Conservation (phyloP, 768 basidiomycete genomes). For the Symmetrospora coprosmae region DNA sequence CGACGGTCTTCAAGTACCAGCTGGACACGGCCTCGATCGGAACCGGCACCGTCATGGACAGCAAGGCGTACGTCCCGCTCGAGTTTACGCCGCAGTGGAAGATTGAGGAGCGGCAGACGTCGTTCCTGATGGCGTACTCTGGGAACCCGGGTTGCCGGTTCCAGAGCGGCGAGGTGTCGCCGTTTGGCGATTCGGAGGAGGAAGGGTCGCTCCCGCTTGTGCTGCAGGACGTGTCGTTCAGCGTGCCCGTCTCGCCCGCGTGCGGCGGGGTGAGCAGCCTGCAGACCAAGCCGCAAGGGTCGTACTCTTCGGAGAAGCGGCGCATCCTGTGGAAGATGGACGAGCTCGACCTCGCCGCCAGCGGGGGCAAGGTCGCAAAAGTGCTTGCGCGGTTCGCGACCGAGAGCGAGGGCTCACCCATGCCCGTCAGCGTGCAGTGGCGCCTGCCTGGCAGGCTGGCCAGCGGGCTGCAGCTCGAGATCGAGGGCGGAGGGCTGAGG, state of each 20-base stretch:
- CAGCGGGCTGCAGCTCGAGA: slow-evolving; percentile 37
- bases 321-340: slow-evolving; percentile 35
- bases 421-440: slow-evolving; percentile 36
- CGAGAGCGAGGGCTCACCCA: slow-evolving; percentile 29
- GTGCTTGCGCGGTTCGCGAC: slow-evolving; percentile 37
- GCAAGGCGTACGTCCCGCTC: slow-evolving; percentile 33
- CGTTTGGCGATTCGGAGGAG: slow-evolving; percentile 28
- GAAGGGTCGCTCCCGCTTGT: not conserved
- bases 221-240: slow-evolving; percentile 34
- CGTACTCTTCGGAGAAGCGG: slow-evolving; percentile 34
- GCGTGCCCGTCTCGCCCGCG: slow-evolving; percentile 34
- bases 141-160: slow-evolving; percentile 27
- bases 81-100: slow-evolving; percentile 38
- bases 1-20: slow-evolving; percentile 40
- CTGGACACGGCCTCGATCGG: slow-evolving; percentile 34
- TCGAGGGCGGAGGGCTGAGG: not conserved
- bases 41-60: slow-evolving; percentile 31
- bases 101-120: slow-evolving; percentile 36
- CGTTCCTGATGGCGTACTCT: slow-evolving; percentile 38
- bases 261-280: slow-evolving; percentile 34
- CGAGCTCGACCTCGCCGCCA: slow-evolving; percentile 12
- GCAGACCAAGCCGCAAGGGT: slow-evolving; percentile 40
- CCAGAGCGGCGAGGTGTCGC: slow-evolving; percentile 8
- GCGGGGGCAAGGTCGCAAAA: slow-evolving; percentile 28
- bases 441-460: slow-evolving; percentile 33